A percentile compares a stretch with the other conserved stretches of the same genome.
These are phyloP conservation scores for Diplodia scrobiculata DNA, from an alignment of 2,329 filamentous ascomycete species.

Conservation along the genomic window DNA sequence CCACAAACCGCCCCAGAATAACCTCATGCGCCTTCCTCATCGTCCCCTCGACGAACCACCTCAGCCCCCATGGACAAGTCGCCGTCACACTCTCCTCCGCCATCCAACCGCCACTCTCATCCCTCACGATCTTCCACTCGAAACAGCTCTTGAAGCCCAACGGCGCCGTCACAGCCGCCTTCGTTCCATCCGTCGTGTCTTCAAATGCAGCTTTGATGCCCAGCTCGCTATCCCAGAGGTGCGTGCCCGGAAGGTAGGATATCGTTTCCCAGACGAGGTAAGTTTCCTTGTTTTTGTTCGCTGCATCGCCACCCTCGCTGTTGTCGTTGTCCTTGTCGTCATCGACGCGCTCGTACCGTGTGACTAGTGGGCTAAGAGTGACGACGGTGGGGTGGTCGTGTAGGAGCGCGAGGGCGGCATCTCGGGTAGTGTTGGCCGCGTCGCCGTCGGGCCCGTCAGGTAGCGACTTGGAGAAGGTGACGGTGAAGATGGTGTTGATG, in stretches of 20 bases:
- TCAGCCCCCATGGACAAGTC: constrained; percentile 7
- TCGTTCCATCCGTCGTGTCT: not conserved
- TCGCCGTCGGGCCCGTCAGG: not conserved
- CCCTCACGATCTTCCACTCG: not conserved
- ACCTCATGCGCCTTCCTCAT: constrained; percentile 19
- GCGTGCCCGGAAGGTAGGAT: not conserved
- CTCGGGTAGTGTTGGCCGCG: not conserved
- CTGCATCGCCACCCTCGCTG: no score
- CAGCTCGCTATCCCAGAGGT: constrained; percentile 9
- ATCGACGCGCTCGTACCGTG: constrained; percentile 1
- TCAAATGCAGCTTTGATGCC: constrained; percentile 6
- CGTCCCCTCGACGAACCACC: constrained; percentile 25
- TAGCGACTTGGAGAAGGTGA: not conserved
- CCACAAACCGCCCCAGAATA: constrained; percentile 14
- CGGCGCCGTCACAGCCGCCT: constrained; percentile 11
- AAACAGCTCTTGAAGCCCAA: constrained; percentile 6
- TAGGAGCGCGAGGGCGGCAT: constrained; percentile 4
- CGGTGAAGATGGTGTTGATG: constrained; percentile 12
- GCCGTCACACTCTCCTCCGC: not conserved
- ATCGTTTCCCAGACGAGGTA: constrained; percentile 19
- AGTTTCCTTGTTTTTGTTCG: not conserved
- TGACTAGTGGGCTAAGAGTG: constrained; percentile 13
- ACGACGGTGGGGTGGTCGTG: constrained; percentile 22
- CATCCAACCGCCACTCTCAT: not conserved
- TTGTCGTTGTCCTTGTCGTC: not conserved